Evolutionary conservation across 2,329 filamentous ascomycete species (phyloP).

Genomic region (Truncatella angustata): DNA sequence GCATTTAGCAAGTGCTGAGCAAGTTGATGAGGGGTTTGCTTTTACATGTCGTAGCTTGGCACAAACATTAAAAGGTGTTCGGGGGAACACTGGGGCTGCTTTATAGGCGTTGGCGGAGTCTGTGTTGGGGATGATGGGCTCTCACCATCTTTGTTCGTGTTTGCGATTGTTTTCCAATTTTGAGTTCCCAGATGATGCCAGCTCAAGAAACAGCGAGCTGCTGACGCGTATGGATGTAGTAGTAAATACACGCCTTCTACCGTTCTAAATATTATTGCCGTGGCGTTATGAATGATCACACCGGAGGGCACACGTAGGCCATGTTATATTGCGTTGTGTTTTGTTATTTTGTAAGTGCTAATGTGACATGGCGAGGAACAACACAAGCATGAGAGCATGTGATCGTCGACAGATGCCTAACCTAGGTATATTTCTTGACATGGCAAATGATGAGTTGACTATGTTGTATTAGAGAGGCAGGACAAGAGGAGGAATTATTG

Average conservation of each 20-base stretch:
- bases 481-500: no score
- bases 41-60: conserved; percentile 31
- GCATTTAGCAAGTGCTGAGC: conserved; percentile 1
- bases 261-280: neutral
- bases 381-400: no score
- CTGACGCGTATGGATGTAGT: neutral
- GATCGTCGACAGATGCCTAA: no score
- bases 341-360: no score
- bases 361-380: no score
- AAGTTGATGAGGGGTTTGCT: neutral
- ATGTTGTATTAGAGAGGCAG: no score
- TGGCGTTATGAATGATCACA: no score
- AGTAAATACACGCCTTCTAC: neutral
- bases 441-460: no score
- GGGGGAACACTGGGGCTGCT: conserved; percentile 28
- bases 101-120: conserved; percentile 23
- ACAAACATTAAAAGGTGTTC: conserved; percentile 48
- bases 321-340: no score
- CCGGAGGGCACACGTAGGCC: no score
- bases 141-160: neutral
- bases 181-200: neutral
- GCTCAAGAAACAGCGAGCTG: neutral
- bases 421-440: no score
- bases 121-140: neutral
- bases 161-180: neutral